Evolutionary conservation across 768 basidiomycete species (phyloP), one percentile per base, ranked within the genome.

Genomic region (Mycena belliarum): DNA sequence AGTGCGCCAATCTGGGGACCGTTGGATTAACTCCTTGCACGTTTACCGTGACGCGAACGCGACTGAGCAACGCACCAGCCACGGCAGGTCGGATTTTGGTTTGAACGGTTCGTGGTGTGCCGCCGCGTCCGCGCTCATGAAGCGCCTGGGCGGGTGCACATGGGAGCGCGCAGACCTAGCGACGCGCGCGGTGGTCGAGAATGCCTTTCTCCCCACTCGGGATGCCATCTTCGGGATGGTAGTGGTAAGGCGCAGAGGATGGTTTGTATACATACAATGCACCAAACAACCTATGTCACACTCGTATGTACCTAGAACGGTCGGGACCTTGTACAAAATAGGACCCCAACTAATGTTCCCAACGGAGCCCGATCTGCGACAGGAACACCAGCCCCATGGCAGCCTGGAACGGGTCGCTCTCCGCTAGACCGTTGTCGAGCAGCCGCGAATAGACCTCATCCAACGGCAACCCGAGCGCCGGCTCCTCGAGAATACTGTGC

Each of bases 371-470:
- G 49, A 76, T 70, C 51, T 71, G 70, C 16, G 75, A 73, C 54
- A 77, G 65, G 45, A 77, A 71, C 7, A 77, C 72, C 28, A 81
- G 66, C 21, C 78, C 78, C 78, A 82, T 80, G 10, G 80, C 75
- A n/a, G 76, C 78, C 55, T 75, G 73, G 58, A 82, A 80, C 21
- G 79, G 75, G 53, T 76, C 76, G 21, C 66, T 65, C 32, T 53
- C 57, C 6, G 66, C 69, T 38, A 79, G 63, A 12, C 63, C 65
- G 32, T 73, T 71, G 55, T 76, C 71, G 9, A 77, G 63, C 55
- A 79, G 61, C 23, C 67, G 67, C 24, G 69, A 66, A 43, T 72
- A 61, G 38, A 77, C 53, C 25, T 60, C 63, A 20, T 29, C 69
- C 68, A 33, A 61, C 52, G 21, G 65, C 66, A 48, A 63, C 59